Conservation (phyloP, 768 basidiomycete species). For the Naganishia randhawae region DNA sequence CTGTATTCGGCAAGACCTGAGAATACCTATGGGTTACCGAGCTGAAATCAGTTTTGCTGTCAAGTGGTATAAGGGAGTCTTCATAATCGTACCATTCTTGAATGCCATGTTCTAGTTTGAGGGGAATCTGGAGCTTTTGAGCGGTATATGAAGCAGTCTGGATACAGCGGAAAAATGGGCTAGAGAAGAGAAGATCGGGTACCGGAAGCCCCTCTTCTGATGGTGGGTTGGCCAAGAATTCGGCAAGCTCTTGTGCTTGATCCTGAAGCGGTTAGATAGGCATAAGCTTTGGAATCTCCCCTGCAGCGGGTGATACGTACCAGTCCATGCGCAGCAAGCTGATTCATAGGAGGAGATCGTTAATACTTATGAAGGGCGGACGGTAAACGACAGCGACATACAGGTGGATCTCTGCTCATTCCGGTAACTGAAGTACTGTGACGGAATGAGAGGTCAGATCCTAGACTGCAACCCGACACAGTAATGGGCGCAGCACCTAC, state of each 20-base stretch:
- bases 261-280: background rate
- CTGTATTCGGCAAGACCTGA: slow-evolving; percentile 38
- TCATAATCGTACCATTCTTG: slow-evolving; percentile 41
- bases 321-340: slow-evolving; percentile 44
- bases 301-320: background rate
- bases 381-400: slow-evolving; percentile 27
- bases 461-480: background rate
- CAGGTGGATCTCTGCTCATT: slow-evolving; percentile 50
- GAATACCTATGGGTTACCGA: slow-evolving; percentile 42
- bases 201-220: slow-evolving; percentile 33
- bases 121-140: slow-evolving; percentile 26
- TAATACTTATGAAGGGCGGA: background rate
- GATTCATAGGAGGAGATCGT: background rate
- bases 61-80: background rate
- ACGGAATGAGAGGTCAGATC: background rate
- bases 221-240: slow-evolving; percentile 38
- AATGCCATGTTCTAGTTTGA: slow-evolving; percentile 48
- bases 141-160: slow-evolving; percentile 43
- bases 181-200: slow-evolving; percentile 46
- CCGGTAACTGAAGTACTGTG: slow-evolving; percentile 32
- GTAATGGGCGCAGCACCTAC: slow-evolving; percentile 30
- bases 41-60: background rate
- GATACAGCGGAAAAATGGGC: slow-evolving; percentile 50
- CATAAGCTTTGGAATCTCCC: background rate
- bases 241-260: slow-evolving; percentile 38